Evolutionary conservation across 305 asterid genomes (phyloP).

Genomic region (Plantago lanceolata): DNA sequence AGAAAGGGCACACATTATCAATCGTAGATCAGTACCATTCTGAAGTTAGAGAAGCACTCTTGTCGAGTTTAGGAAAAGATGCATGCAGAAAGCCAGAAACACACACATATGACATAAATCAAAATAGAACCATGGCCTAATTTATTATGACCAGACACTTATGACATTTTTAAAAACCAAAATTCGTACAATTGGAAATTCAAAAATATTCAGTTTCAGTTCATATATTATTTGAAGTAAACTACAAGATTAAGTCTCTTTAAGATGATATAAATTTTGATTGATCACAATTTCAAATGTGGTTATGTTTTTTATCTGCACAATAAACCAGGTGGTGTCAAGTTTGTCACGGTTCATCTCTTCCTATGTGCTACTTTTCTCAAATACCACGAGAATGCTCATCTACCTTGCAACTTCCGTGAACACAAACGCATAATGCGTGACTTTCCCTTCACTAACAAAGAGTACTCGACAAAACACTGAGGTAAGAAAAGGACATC

Average conservation of each 20-base stretch:
- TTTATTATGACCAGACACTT: not conserved
- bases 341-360: not conserved
- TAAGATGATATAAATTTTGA: not conserved
- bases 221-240: not conserved
- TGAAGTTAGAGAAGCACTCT: too few species aligned
- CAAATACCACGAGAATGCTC: not conserved
- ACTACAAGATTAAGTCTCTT: not conserved
- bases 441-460: too few species aligned
- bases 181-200: too few species aligned
- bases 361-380: not conserved
- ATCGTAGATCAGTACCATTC: too few species aligned
- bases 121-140: not conserved
- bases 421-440: not conserved
- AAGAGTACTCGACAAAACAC: not conserved
- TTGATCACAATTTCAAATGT: not conserved
- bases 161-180: not conserved
- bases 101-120: not conserved
- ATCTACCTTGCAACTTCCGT: not conserved
- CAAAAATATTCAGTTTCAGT: not conserved
- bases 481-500: not conserved
- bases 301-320: not conserved
- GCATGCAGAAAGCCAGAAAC: not conserved
- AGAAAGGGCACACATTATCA: too few species aligned
- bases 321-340: not conserved
- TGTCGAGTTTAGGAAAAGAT: not conserved